Base-by-base conservation (phyloP, 805 yeast species). In the Cyberlindnera amylophila region DNA sequence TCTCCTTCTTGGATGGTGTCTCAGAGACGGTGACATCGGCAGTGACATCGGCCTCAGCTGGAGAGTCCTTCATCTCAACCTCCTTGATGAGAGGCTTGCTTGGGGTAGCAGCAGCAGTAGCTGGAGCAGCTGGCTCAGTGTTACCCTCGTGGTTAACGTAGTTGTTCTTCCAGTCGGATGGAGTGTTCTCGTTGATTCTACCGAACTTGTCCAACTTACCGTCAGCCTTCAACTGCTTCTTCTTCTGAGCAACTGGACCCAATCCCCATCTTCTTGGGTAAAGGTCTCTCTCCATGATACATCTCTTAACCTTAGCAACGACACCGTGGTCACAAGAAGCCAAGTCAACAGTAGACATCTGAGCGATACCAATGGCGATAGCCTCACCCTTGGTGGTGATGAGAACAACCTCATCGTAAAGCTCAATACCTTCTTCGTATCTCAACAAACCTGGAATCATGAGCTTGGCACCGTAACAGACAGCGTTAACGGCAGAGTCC, bases 231-330 rank as follows among this genome's bases (percentile, higher is more conserved):
- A 93, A 74, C 75, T 91, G 96, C 78, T 93, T 93, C 86, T 93
- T 93, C 83, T 89, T 89, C 70, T 86, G 88, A 47, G 99, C 98
- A 64, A 90, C 87, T 58, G 99, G 99, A 58, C 99, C 99, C 58
- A 93, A 73, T 50, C 99, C 99, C 99, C 99, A 93, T 78, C 97
- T 84, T 78, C 99, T 86, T 71, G 99, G 99, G 69, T 93, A 93
- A 39, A 96, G 80, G 67, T 93, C 99, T 74, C 99, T 84, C 74
- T 93, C 99, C 99, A 93, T 93, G 59, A 93, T 93, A 75, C 98
- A 91, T 75, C 99, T 86, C 79, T 93, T 93, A 62, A 93, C 96
- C 75, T 87, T 89, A 54, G 99, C 96, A 61, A 91, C 99, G 47
- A 90, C 89, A 61, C 99, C 99, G 65, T 93, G 99, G 69, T 93